Evolutionary conservation across 75 land plant genomes (phyloP).

Genomic region (Pseudotsuga menziesii): DNA sequence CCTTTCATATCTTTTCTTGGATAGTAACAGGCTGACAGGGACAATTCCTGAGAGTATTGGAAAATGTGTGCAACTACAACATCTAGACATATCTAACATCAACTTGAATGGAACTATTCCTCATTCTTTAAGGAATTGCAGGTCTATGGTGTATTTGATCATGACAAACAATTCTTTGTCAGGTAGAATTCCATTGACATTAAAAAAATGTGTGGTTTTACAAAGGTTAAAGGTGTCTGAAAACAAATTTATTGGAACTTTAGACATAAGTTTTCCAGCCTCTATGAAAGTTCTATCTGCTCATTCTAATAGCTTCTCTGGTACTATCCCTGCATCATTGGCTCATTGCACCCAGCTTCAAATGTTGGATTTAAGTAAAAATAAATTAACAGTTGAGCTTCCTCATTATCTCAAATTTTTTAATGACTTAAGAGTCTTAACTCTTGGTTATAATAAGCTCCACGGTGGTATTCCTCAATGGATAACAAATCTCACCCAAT

Average conservation of each 20-base stretch:
- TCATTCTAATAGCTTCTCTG: neutral
- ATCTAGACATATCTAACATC: slow-evolving; percentile 38
- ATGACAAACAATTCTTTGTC: no score
- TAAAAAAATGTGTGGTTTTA: no score
- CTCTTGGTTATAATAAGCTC: slow-evolving; percentile 6
- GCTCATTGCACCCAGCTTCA: neutral
- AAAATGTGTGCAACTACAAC: slow-evolving; percentile 23
- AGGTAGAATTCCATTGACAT: no score
- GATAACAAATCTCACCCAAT: slow-evolving; percentile 4
- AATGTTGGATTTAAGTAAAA: slow-evolving; percentile 9
- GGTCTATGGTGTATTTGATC: neutral
- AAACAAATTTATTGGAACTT: no score
- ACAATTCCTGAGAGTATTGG: slow-evolving; percentile 50
- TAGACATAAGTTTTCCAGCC: no score
- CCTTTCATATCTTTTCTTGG: slow-evolving; percentile 30
- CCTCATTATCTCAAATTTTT: neutral
- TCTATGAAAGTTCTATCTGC: neutral
- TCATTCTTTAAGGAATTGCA: neutral
- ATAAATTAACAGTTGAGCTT: slow-evolving; percentile 10
- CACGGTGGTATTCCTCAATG: slow-evolving; percentile 7
- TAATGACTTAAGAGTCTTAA: neutral
- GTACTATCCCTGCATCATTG: neutral
- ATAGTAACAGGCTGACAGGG: slow-evolving; percentile 56
- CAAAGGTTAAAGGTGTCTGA: no score
- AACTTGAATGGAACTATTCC: slow-evolving; percentile 14